Percentiles rank a stretch among this genome's conserved stretches.
These are phyloP conservation scores for Wallacemonas sp. DNA, from an alignment of 208 protist genomes.

Conservation along the genomic window DNA sequence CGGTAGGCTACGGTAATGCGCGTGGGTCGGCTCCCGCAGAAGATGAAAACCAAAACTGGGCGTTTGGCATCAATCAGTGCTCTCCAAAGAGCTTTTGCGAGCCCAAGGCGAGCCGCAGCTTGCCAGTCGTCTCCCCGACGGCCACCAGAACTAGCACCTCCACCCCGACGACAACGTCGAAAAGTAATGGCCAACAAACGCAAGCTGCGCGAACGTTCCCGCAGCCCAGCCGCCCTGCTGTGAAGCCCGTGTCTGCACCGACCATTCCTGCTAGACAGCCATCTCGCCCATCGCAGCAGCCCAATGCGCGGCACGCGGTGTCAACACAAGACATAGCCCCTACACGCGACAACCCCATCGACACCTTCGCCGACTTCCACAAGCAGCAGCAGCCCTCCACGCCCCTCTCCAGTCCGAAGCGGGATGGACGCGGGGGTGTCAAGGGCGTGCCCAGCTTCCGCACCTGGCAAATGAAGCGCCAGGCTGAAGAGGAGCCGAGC, in stretches of 20 bases:
- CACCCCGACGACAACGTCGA: not conserved
- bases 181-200: not conserved
- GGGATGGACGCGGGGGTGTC: not conserved
- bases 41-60: too few species aligned
- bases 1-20: not conserved
- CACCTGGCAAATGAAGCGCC: not conserved
- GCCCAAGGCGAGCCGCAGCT: not conserved
- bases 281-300: too few species aligned
- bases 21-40: not conserved
- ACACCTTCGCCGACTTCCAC: not conserved
- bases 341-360: not conserved
- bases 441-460: not conserved
- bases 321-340: too few species aligned
- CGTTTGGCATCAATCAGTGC: slow-evolving; percentile 1
- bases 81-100: too few species aligned
- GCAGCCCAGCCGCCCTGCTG: not conserved
- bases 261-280: too few species aligned
- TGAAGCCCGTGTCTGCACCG: not conserved
- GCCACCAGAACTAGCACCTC: too few species aligned
- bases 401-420: not conserved
- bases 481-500: too few species aligned
- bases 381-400: not conserved
- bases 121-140: not conserved
- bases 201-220: not conserved
- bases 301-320: too few species aligned